Evolutionary conservation across 768 basidiomycete genomes (phyloP), one percentile per base, ranked within the genome.

Genomic region (Butyriboletus loyo): DNA sequence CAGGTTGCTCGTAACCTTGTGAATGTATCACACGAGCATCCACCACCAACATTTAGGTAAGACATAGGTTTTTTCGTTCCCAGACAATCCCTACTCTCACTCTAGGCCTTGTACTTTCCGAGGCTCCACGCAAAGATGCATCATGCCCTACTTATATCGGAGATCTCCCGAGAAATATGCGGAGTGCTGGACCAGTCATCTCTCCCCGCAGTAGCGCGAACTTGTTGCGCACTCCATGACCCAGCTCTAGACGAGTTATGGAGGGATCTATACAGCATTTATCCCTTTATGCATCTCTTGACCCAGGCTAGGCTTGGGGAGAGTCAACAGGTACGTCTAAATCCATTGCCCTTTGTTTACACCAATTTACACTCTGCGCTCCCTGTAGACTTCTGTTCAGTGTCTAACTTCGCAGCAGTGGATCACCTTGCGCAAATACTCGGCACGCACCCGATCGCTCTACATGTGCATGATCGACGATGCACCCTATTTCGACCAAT

Each of bases 221-320:
- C 67, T n/a, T 66, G 65, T 45, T 59, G 36, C 31, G 54, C 57
- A 4, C 51, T 66, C 43, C 48, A 47, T 6, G 57, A 64, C 34
- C 57, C 55, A 30, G 65, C 67, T 35, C 47, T 66, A 4, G 64
- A 67, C 38, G 59, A 61, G 34, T 21, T 69, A 2, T 66, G 65
- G 67, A 49, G 46, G 31, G 47, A 59, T 27, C 22, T 67, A 38
- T 68, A 52, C 43, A 64, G 46, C 9, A 42, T 66, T 0, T 39
- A 55, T 30, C 65, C 65, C 8, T 57, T 67, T 22, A 14, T 64
- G 22, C 50, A 49, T 25, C 63, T 66, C 37, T 25, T 66, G 27
- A 17, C 42, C 3, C 41, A 46, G 6, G 14, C 2, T 8, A 31
- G 11, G 22, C n/a, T 39, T 5, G 50, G 7, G 19, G 49, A 59